Evolutionary conservation across 2,329 filamentous ascomycete species (phyloP).

Genomic region (Pseudogymnoascus sp.): DNA sequence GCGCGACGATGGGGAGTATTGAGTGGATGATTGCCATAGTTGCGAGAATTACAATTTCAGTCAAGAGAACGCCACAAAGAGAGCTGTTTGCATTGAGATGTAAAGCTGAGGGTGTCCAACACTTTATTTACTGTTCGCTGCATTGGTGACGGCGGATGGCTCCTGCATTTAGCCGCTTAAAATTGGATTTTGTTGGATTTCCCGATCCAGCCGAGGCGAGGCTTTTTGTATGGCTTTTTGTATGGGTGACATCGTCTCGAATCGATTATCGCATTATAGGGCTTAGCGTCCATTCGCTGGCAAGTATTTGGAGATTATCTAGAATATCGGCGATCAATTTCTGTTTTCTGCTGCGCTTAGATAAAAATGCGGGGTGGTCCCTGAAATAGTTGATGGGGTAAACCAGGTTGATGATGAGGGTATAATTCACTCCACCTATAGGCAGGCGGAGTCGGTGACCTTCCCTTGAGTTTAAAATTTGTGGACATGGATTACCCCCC

Average conservation of each 20-base stretch:
- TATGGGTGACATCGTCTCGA: background rate
- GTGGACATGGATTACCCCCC: background rate
- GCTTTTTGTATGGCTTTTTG: background rate
- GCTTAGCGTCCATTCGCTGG: background rate
- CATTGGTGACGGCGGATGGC: background rate
- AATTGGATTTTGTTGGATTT: background rate
- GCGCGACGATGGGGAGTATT: background rate
- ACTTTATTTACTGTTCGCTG: background rate
- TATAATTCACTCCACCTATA: background rate
- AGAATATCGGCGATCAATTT: background rate
- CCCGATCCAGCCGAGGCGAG: background rate
- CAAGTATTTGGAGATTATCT: background rate
- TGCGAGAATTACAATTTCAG: background rate
- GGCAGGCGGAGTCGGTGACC: too few species aligned
- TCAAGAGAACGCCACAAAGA: background rate
- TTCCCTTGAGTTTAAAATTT: background rate
- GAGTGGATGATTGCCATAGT: background rate
- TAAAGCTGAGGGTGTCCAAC: background rate
- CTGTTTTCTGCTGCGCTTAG: background rate
- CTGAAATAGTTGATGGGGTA: background rate
- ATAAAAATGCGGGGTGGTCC: background rate
- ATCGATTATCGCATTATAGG: background rate
- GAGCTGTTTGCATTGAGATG: background rate
- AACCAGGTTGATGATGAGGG: background rate
- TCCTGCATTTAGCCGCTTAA: background rate